Conservation (phyloP, 345 rosid genomes). For the Moricandia moricandioides region DNA sequence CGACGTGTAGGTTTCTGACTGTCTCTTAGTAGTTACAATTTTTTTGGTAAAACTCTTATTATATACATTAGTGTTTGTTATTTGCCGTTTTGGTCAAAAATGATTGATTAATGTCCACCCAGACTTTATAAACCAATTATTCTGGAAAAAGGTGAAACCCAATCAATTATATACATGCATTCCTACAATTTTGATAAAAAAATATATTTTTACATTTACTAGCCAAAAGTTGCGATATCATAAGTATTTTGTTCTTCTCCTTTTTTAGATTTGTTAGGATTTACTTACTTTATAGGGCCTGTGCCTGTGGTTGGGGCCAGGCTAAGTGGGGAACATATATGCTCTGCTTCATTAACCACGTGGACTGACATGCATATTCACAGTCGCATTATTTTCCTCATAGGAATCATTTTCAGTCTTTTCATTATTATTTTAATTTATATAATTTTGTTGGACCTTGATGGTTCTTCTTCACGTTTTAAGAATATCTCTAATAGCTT, state of each 20-base stretch:
- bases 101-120: not conserved
- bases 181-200: not conserved
- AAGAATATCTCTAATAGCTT: no score
- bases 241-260: not conserved
- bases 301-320: conserved; percentile 31
- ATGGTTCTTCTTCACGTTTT: no score
- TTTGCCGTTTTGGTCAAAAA: conserved; percentile 15
- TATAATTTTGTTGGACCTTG: not conserved
- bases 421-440: not conserved
- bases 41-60: no score
- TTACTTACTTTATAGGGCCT: not conserved
- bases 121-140: conserved; percentile 23
- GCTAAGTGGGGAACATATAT: conserved; percentile 37
- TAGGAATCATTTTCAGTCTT: conserved; percentile 4
- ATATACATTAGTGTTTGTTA: not conserved
- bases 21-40: not conserved
- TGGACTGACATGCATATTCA: conserved; percentile 35
- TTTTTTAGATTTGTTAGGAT: conserved; percentile 22
- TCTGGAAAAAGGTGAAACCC: conserved; percentile 15
- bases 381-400: conserved; percentile 27
- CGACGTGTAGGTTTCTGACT: conserved; percentile 19
- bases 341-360: conserved; percentile 40
- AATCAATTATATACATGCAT: not conserved
- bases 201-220: not conserved
- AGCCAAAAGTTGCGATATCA: conserved; percentile 19